Base-by-base conservation (phyloP, 2,329 filamentous ascomycete genomes). In the Phialophora verrucosa region DNA sequence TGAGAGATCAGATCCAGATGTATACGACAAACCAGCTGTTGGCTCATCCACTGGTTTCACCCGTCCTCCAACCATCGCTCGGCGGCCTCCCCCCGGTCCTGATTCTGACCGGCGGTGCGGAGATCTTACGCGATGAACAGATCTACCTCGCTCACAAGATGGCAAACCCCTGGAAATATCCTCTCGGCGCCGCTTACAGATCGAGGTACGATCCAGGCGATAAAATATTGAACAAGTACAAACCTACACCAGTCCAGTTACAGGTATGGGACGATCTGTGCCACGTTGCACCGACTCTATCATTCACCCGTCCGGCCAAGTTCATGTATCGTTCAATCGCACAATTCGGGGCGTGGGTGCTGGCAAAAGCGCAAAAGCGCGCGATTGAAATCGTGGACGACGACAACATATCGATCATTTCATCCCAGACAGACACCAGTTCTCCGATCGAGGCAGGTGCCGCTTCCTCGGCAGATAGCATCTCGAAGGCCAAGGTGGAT, bases 191-290 rank as follows among this genome's bases (percentile, higher is more conserved):
- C 44, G 82, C 82, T 0, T 83, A 87, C 51, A 80, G 95, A 67
- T 83, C 89, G 38, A 85, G 89, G 44, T 82, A 84, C 66, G 88
- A 89, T 31, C 83, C 84, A 23, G 83, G 84, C 1, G 76, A 83
- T 38, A 75, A 78, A 11, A 78, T 77, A 12, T 74, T 95, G 17
- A 81, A 83, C 42, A 88, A 84, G 68, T 96, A 92, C 77, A 87
- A 88, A 64, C 91, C 93, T 0, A 99, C 95, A 0, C 87, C 96
- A 72, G 94, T 98, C 0, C 93, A 97, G 75, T 84, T 99, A 1
- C 95, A 98, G 76, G 90, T 98, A 1, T 98, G 94, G 93, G 94
- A 98, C 65, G 91, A 97, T 73, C 82, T 98, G 2, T 98, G 95
- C 74, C 94, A 98, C 75, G 93, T 96, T 5, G 89, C 90, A 0